Evolutionary conservation across 2,329 filamentous ascomycete species (phyloP).

Genomic region (Sphaerulina musiva): DNA sequence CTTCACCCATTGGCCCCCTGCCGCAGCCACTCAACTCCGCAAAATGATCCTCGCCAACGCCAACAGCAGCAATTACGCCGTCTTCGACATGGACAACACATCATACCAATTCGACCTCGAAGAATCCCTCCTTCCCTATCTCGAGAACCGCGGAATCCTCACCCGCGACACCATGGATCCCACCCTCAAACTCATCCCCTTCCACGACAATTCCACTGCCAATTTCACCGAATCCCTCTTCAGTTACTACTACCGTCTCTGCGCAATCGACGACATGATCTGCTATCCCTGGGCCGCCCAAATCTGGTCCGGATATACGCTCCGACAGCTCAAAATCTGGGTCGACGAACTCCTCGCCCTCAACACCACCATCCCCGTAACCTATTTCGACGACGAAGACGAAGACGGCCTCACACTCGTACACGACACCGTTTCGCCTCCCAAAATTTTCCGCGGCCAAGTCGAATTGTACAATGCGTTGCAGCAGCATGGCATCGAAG

Average conservation of each 20-base stretch:
- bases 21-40: conserved; percentile 14
- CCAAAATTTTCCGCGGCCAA: conserved; percentile 38
- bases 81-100: conserved; percentile 44
- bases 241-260: conserved; percentile 44
- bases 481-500: conserved; percentile 41
- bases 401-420: conserved; percentile 28
- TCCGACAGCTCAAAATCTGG: conserved; percentile 43
- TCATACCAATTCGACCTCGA: conserved; percentile 41
- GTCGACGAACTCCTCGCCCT: conserved; percentile 45
- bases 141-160: conserved; percentile 40
- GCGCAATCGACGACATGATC: conserved; percentile 38
- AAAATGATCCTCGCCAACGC: conserved; percentile 19
- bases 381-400: conserved; percentile 35
- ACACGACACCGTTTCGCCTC: conserved; percentile 30
- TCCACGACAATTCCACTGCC: conserved; percentile 35
- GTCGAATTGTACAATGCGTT: conserved; percentile 42
- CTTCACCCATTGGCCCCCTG: conserved; percentile 18
- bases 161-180: conserved; percentile 40
- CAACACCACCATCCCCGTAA: conserved; percentile 35
- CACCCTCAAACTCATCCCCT: conserved; percentile 39
- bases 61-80: conserved; percentile 21
- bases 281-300: conserved; percentile 44
- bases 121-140: conserved; percentile 41
- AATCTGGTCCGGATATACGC: conserved; percentile 39
- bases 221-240: conserved; percentile 39